A percentile compares a stretch with the other conserved stretches of the same genome.
Evolutionary conservation across 192 early-diverging fungal genomes (phyloP).

Genomic region (Coemansia sp.): DNA sequence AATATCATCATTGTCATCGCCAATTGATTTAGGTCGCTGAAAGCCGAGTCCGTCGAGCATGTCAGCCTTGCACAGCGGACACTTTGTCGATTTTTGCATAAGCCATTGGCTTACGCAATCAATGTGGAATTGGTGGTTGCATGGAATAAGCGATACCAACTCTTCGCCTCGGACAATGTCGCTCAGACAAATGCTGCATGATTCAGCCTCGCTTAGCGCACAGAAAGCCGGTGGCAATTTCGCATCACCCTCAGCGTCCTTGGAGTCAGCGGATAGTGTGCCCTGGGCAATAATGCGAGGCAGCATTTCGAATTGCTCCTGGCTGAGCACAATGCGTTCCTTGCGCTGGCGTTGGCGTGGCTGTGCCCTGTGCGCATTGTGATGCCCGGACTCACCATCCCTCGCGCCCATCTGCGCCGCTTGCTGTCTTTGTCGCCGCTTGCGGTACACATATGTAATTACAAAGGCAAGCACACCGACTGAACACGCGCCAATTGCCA

Average conservation of each 20-base stretch:
- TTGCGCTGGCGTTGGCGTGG: conserved; percentile 11
- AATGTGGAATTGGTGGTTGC: conserved; percentile 36
- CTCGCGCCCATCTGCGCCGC: neutral
- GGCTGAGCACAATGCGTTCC: conserved; percentile 20
- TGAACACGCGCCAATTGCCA: conserved; percentile 25
- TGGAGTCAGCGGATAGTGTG: neutral
- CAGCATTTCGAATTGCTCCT: conserved; percentile 39
- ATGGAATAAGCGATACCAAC: conserved; percentile 29
- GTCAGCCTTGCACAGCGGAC: conserved; percentile 42
- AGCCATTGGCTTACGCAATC: conserved; percentile 41
- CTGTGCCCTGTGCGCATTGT: conserved; percentile 7
- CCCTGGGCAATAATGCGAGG: conserved; percentile 20
- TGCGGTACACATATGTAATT: conserved; percentile 19
- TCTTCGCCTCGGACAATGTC: conserved; percentile 20
- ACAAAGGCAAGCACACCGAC: conserved; percentile 18
- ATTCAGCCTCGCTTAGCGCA: conserved; percentile 12
- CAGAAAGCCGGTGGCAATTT: neutral
- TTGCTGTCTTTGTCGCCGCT: conserved; percentile 5
- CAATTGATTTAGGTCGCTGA: conserved; percentile 2
- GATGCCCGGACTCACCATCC: neutral
- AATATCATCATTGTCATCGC: conserved; percentile 12
- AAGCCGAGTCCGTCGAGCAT: conserved; percentile 29
- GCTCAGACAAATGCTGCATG: conserved; percentile 35
- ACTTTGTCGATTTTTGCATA: conserved; percentile 33
- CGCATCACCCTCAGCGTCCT: neutral